Percentiles rank a stretch among this genome's conserved stretches.
These are phyloP conservation scores for Trypethelium eluteriae DNA, from an alignment of 495 filamentous ascomycete species.

Conservation along the genomic window DNA sequence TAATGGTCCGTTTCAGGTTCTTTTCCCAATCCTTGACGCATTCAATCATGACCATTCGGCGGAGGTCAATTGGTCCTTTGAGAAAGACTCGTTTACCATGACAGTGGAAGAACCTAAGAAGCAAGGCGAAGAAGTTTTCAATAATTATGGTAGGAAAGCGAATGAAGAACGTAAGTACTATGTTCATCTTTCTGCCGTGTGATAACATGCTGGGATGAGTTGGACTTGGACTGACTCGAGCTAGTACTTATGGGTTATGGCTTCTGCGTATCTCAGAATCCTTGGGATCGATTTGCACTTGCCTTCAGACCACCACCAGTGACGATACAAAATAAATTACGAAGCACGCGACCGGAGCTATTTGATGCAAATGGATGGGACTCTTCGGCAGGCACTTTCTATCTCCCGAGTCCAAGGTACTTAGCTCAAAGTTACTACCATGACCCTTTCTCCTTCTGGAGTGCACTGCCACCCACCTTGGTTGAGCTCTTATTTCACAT, in stretches of 20 bases:
- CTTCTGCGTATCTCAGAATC: conserved; percentile 54
- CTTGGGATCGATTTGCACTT: conserved; percentile 34
- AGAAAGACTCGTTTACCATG: conserved; percentile 41
- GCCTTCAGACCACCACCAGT: conserved; percentile 34
- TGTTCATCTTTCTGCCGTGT: not conserved
- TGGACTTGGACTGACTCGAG: conserved; percentile 15
- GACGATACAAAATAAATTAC: conserved; percentile 17
- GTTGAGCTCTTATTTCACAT: conserved; percentile 24
- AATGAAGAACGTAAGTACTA: conserved; percentile 53
- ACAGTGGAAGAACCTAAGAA: conserved; percentile 41
- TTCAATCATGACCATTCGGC: conserved; percentile 52
- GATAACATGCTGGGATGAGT: not conserved
- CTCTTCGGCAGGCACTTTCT: conserved; percentile 20
- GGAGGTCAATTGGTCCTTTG: conserved; percentile 55
- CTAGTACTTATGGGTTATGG: conserved; percentile 62
- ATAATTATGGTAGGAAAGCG: conserved; percentile 62
- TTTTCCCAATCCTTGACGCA: conserved; percentile 56
- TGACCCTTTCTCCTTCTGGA: not conserved
- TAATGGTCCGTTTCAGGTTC: conserved; percentile 37
- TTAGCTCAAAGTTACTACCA: not conserved
- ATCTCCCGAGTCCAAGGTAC: conserved; percentile 12
- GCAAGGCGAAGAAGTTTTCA: conserved; percentile 50
- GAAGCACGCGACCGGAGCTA: conserved; percentile 15
- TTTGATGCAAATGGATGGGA: conserved; percentile 21
- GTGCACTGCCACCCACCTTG: conserved; percentile 10